A percentile compares a stretch with the other conserved stretches of the same genome.
phyloP scores from a whole-genome alignment of 345 rosid species.

The Salix exigua region DNA sequence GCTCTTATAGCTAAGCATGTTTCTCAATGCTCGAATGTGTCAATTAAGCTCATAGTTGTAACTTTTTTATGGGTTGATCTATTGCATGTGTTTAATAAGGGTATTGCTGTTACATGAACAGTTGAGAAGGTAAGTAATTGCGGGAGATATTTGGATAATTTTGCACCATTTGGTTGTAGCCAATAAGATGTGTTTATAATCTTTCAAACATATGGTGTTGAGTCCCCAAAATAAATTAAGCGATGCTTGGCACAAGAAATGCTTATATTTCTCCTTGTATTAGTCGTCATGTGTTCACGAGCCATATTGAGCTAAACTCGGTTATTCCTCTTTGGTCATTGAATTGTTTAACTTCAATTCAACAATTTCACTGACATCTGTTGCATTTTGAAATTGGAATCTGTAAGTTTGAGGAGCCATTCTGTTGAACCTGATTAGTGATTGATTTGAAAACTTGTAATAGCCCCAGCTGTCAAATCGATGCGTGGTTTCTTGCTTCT shows the following conservation, averaged over 20 bases:
- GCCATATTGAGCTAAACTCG: background rate
- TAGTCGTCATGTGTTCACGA: constrained; percentile 1
- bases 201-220: background rate
- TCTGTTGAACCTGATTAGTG: background rate
- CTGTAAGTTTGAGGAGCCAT: background rate
- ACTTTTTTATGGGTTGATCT: background rate
- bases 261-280: background rate
- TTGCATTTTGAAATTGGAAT: background rate
- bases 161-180: background rate
- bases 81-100: background rate
- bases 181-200: background rate
- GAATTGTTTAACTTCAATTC: background rate
- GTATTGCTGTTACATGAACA: background rate
- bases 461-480: background rate
- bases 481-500: background rate
- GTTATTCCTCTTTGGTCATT: background rate
- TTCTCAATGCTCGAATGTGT: background rate
- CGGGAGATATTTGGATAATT: background rate
- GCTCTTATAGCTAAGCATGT: background rate
- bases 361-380: background rate
- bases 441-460: background rate
- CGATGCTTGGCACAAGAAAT: background rate
- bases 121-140: background rate
- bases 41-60: background rate
- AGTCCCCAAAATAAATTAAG: background rate